A percentile compares a stretch with the other conserved stretches of the same genome.
Conservation (phyloP, 257 asterid genomes). For the Cynanchum wilfordii region DNA sequence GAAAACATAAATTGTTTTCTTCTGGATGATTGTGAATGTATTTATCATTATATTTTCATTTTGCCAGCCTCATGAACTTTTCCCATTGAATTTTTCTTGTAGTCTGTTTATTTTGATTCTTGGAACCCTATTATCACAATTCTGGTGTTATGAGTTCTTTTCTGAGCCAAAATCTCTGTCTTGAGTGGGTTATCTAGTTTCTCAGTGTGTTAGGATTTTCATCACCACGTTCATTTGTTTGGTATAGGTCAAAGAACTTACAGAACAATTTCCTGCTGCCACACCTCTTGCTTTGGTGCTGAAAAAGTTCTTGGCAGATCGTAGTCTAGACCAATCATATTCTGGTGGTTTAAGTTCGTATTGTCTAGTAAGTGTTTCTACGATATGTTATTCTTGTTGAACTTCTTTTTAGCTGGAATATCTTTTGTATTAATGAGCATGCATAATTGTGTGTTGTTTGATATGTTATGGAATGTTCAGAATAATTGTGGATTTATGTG, state of each 20-base stretch:
- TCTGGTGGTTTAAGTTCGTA: slow-evolving; percentile 98
- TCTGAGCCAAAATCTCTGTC: not conserved
- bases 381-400: not conserved
- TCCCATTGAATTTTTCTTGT: not conserved
- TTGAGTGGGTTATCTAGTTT: slow-evolving; percentile 10
- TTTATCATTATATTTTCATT: not conserved
- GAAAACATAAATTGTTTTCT: not conserved
- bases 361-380: slow-evolving; percentile 67
- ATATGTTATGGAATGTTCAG: not conserved
- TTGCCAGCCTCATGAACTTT: not conserved
- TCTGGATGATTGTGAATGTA: not conserved
- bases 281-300: slow-evolving; percentile 89
- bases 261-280: slow-evolving; percentile 87
- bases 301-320: slow-evolving; percentile 97
- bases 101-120: not conserved
- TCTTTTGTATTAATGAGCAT: not conserved
- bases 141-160: not conserved
- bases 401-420: not conserved
- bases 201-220: slow-evolving; percentile 11
- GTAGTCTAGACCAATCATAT: slow-evolving; percentile 93
- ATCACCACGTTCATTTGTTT: slow-evolving; percentile 12
- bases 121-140: not conserved
- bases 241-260: slow-evolving; percentile 84
- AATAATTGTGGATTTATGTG: not conserved
- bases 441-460: not conserved